Evolutionary conservation across 164 flowering plant species (phyloP).

Genomic region (Brasenia schreberi): DNA sequence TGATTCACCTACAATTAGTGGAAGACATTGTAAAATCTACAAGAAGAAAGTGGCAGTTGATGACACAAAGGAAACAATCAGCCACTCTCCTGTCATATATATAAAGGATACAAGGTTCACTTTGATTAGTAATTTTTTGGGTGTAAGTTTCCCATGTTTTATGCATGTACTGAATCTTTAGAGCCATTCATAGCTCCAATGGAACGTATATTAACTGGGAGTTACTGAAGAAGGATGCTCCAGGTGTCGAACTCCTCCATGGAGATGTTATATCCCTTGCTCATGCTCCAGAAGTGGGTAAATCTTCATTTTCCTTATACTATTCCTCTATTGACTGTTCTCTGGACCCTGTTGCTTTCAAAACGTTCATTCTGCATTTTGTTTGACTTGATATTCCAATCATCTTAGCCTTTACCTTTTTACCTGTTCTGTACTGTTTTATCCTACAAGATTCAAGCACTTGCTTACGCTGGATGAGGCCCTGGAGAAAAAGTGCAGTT

Average conservation of each 20-base stretch:
- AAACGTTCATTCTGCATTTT: no score
- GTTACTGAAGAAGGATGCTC: constrained; percentile 39
- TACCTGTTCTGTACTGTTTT: no score
- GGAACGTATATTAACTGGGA: constrained; percentile 86
- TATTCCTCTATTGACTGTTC: background rate
- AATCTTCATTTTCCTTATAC: background rate
- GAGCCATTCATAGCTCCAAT: constrained; percentile 45
- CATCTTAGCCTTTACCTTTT: no score
- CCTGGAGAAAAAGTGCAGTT: no score
- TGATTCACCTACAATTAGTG: constrained; percentile 63
- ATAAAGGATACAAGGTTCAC: constrained; percentile 78
- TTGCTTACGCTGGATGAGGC: no score
- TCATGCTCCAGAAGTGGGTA: constrained; percentile 65
- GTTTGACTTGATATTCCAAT: no score
- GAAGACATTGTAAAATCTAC: constrained; percentile 61
- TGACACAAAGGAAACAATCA: constrained; percentile 20
- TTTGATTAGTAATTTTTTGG: background rate
- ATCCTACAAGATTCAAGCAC: no score
- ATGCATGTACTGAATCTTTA: background rate
- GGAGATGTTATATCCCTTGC: constrained; percentile 85
- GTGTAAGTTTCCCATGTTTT: background rate
- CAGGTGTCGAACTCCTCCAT: constrained; percentile 49
- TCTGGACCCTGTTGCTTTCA: no score
- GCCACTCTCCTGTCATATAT: constrained; percentile 19
- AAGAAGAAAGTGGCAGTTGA: constrained; percentile 25